Base-by-base conservation (phyloP, 768 basidiomycete genomes). In the Agaricus blazei region DNA sequence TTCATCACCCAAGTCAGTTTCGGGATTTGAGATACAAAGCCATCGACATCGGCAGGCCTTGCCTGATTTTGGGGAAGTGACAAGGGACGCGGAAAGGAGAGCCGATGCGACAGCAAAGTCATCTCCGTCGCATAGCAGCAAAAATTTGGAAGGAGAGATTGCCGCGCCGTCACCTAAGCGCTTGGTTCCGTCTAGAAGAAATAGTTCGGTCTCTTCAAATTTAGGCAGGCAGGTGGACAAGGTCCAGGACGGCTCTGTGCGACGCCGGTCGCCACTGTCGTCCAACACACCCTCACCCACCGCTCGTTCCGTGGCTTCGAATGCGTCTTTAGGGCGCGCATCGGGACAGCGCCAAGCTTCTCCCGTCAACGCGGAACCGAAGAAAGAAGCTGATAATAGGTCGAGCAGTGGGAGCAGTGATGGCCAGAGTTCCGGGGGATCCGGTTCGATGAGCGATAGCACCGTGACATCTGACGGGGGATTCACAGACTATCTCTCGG, bases 401-500 rank as follows among this genome's bases (percentile, higher is more conserved):
- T 76, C 78, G 26, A 77, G 74, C 59, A 82, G 80, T 64, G 76
- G 81, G 50, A 82, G 85, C 59, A 84, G 85, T 63, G 80, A 82
- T 60, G 82, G 85, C 24, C 54, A 24, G 9, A 43, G 51, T 24
- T 52, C 52, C 41, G 34, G 48, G 9, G 54, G 54, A 31, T 56
- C 79, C 47, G 81, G 83, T 37, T 85, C 84, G 19, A 61, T 82
- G 64, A 83, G 85, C 3, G 87, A 88, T 65, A 82, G 82, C 57
- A 92, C 91, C 3, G 78, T 92, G 54, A 90, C 86, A 3, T 91
- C 90, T 8, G 90, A 92, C 61, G 90, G 90, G 11, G 89, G 83
- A 14, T 93, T 93, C 64, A 93, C 91, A 11, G 91, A 93, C 66
- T 93, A 93, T 67, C 71, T 92, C 29, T 92, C 90, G n/a, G 90